Evolutionary conservation across 768 basidiomycete genomes (phyloP).

Genomic region (Galerina sulciceps): DNA sequence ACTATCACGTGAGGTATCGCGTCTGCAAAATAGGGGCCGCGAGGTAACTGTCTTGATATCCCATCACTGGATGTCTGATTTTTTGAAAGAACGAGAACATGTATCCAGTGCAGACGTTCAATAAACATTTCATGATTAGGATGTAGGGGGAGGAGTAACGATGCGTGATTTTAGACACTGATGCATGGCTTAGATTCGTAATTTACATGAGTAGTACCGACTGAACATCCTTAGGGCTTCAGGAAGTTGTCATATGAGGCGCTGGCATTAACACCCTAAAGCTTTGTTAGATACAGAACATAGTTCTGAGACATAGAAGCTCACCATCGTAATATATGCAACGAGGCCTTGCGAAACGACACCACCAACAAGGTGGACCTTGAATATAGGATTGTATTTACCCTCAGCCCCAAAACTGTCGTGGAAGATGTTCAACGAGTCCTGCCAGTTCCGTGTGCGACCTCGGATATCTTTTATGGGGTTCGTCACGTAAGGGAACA

Average conservation of each 20-base stretch:
- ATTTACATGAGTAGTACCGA: too few relatives aligned
- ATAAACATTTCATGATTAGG: too few relatives aligned
- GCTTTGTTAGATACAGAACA: neutral
- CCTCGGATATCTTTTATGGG: conserved; percentile 50
- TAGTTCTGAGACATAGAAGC: conserved; percentile 2
- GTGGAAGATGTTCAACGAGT: conserved; percentile 58
- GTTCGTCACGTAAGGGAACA: conserved; percentile 56
- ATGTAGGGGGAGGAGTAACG: too few relatives aligned
- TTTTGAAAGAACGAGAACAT: too few relatives aligned
- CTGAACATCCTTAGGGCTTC: conserved; percentile 31
- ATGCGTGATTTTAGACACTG: too few relatives aligned
- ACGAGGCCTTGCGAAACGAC: conserved; percentile 54
- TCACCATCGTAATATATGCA: conserved; percentile 61
- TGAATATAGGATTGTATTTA: conserved; percentile 57
- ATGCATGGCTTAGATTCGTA: too few relatives aligned
- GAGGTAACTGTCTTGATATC: too few relatives aligned
- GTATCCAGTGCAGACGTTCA: too few relatives aligned
- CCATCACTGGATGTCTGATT: too few relatives aligned
- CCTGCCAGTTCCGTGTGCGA: conserved; percentile 55
- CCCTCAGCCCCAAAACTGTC: conserved; percentile 53
- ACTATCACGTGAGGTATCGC: too few relatives aligned
- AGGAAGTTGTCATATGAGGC: conserved; percentile 40
- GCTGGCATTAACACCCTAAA: conserved; percentile 44
- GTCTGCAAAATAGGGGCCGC: too few relatives aligned
- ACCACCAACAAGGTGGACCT: conserved; percentile 51